Conservation (phyloP, 345 rosid genomes). For the Eucalyptus fibrosa region DNA sequence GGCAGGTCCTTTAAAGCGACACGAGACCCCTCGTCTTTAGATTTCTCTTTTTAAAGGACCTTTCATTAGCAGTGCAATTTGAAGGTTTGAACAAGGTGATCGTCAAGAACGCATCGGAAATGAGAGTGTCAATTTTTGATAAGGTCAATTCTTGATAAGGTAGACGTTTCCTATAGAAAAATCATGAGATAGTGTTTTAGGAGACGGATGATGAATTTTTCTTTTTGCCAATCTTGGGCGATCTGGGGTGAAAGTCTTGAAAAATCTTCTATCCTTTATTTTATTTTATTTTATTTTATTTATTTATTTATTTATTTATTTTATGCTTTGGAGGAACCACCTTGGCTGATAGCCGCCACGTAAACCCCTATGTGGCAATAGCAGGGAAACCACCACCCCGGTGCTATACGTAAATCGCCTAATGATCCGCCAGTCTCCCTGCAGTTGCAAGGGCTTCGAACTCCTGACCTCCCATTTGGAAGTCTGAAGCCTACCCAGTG, state of each 20-base stretch:
- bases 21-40: background rate
- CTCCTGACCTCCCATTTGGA: no score
- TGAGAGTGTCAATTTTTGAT: background rate
- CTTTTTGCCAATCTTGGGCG: background rate
- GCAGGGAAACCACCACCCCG: no score
- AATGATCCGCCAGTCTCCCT: no score
- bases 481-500: no score
- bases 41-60: background rate
- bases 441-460: no score
- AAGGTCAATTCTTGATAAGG: background rate
- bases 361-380: no score
- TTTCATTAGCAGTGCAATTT: background rate
- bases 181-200: background rate
- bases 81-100: background rate
- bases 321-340: no score
- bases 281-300: no score
- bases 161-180: background rate
- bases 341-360: no score
- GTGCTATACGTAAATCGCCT: no score
- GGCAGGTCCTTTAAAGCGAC: background rate
- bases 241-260: background rate
- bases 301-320: no score
- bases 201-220: background rate
- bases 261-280: background rate
- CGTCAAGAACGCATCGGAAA: background rate